Evolutionary conservation across 1,284 basidiomycete genomes (phyloP).

Genomic region (Naganishia liquefaciens): DNA sequence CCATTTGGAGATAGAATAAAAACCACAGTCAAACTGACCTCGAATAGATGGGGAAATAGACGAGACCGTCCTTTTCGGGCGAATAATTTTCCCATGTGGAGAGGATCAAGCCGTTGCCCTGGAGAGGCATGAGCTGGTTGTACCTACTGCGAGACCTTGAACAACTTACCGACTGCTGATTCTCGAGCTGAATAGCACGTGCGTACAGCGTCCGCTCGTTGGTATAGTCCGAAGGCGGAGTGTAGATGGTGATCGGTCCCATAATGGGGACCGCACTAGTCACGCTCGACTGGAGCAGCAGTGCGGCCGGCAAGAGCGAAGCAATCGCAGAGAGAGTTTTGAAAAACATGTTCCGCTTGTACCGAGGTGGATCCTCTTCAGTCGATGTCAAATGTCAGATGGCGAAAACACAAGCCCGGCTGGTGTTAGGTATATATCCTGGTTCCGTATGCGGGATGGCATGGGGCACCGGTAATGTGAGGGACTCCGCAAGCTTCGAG

Average conservation of each 20-base stretch:
- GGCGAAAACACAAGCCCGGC: no score
- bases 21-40: no score
- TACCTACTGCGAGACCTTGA: background rate
- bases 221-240: slow-evolving; percentile 35
- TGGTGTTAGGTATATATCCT: background rate
- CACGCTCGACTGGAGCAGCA: slow-evolving; percentile 1
- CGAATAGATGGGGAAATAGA: slow-evolving; percentile 30
- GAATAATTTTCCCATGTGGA: slow-evolving; percentile 39
- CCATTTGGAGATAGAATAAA: background rate
- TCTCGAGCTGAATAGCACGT: slow-evolving; percentile 33
- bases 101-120: slow-evolving; percentile 28
- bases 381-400: no score
- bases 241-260: slow-evolving; percentile 37
- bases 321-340: slow-evolving; percentile 20
- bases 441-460: background rate
- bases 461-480: background rate
- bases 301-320: slow-evolving; percentile 9
- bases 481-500: no score
- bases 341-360: slow-evolving; percentile 10
- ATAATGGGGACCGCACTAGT: slow-evolving; percentile 10
- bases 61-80: slow-evolving; percentile 9
- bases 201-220: slow-evolving; percentile 36
- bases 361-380: no score
- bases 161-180: slow-evolving; percentile 28
- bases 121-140: background rate